Evolutionary conservation across 2,329 filamentous ascomycete species (phyloP).

Genomic region (Stagonosporopsis cucurbitacearum): DNA sequence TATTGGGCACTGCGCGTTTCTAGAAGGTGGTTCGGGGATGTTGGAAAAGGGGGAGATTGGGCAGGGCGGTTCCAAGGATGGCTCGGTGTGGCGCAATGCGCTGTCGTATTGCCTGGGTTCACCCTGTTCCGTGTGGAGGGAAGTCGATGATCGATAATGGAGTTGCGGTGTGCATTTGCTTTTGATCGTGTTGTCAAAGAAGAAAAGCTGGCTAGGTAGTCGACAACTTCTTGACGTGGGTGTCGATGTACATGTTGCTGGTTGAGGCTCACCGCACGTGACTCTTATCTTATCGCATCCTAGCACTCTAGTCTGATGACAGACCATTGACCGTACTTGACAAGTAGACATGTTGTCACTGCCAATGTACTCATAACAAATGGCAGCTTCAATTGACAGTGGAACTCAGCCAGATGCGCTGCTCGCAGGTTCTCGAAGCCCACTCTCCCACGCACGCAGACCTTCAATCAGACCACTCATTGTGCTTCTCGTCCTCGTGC

Average conservation of each 20-base stretch:
- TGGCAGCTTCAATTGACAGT: background rate
- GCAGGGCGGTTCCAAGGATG: conserved; percentile 15
- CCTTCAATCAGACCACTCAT: conserved; percentile 39
- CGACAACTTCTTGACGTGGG: background rate
- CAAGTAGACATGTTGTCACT: background rate
- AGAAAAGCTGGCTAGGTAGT: background rate
- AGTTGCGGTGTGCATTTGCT: conserved; percentile 13
- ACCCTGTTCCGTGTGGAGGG: conserved; percentile 14
- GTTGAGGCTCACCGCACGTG: background rate
- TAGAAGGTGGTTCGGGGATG: conserved; percentile 17
- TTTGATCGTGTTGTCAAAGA: conserved; percentile 4
- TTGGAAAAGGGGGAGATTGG: conserved; percentile 19
- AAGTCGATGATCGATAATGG: conserved; percentile 13
- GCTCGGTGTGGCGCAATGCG: conserved; percentile 24
- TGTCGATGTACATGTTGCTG: background rate
- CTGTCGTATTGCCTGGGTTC: conserved; percentile 20
- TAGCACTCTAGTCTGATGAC: no score
- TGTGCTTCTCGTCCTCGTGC: conserved; percentile 41
- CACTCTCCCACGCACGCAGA: conserved; percentile 4
- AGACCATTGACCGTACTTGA: background rate
- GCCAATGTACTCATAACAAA: background rate
- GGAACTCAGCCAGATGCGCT: background rate
- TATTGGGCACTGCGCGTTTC: conserved; percentile 16
- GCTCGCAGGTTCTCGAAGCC: background rate
- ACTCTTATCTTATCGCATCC: conserved; percentile 12